Evolutionary conservation across 2,329 filamentous ascomycete species (phyloP), one percentile per base, ranked within the genome.

Genomic region (Colletotrichum tropicale): DNA sequence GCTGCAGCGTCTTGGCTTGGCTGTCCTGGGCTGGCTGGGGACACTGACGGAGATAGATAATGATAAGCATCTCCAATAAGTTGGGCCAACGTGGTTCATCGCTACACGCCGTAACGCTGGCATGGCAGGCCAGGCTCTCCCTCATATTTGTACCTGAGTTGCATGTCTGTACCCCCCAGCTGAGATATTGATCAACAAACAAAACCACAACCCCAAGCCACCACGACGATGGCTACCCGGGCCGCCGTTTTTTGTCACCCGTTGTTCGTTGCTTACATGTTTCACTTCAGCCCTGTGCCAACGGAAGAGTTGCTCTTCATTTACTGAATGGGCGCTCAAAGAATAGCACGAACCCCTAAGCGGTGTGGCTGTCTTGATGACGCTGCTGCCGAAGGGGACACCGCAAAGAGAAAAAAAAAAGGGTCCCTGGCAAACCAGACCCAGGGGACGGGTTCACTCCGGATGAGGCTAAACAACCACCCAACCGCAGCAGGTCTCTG

Each of bases 391-490:
- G n/a, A 60, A 71, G 28, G 26, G 13, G 43, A 52, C 43, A 52
- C n/a, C n/a, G 43, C n/a, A 52, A 52, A 16, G 28, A 24, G 3
- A 18, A 9, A 55, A 58, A 56, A 58, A 73, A 68, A 70, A 38
- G 26, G 60, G 38, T n/a, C 34, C 68, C 58, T 65, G 60, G 48
- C 56, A 38, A 43, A 28, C 52, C 34, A 62, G 65, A 52, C 43
- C 43, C 43, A 52, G 43, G 43, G 43, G 43, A 52, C 43, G 73
- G 69, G 70, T 43, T 34, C 32, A 32, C 62, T 43, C 38, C 64
- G 64, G 64, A 75, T 75, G 70, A 75, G 73, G 73, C 73, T 75
- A 75, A 73, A 68, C 56, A 71, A 68, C 64, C 38, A 73, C 71
- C n/a, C 43, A 52, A 61, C 61, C 60, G 15, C 69, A 73, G 70